Evolutionary conservation across 179 eudicot species (phyloP).

Genomic region (Dionaea muscipula): DNA sequence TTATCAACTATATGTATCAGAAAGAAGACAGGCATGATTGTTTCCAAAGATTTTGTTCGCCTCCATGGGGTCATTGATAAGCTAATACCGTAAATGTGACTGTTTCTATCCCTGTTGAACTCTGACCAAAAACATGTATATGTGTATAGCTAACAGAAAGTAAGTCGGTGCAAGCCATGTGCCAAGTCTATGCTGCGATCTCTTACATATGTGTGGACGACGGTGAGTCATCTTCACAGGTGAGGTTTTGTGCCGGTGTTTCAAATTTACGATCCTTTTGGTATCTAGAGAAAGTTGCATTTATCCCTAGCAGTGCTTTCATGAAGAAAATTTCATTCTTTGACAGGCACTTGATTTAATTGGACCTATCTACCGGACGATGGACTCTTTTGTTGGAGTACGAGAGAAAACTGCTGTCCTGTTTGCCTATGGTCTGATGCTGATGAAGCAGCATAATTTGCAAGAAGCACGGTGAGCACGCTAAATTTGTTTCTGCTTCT

Average conservation of each 20-base stretch:
- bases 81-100: no score
- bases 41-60: no score
- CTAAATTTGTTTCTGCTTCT: background rate
- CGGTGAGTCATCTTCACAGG: slow-evolving; percentile 78
- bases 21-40: no score
- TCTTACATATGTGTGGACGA: slow-evolving; percentile 83
- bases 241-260: slow-evolving; percentile 12
- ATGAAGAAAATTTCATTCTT: slow-evolving; percentile 8
- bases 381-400: slow-evolving; percentile 86
- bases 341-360: slow-evolving; percentile 85
- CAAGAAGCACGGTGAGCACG: slow-evolving; percentile 78
- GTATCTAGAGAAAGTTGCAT: background rate
- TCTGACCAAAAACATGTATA: background rate
- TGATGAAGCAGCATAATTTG: slow-evolving; percentile 88
- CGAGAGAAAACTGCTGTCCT: slow-evolving; percentile 83
- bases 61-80: no score
- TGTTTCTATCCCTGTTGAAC: no score
- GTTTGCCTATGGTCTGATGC: slow-evolving; percentile 80
- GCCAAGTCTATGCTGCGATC: slow-evolving; percentile 84
- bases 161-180: slow-evolving; percentile 83
- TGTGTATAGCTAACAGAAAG: slow-evolving; percentile 61
- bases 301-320: background rate
- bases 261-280: background rate
- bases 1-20: no score
- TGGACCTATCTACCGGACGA: slow-evolving; percentile 56